These are phyloP conservation scores for Dalechampia spathulata DNA, from an alignment of 441 rosid genomes.

Conservation along the genomic window DNA sequence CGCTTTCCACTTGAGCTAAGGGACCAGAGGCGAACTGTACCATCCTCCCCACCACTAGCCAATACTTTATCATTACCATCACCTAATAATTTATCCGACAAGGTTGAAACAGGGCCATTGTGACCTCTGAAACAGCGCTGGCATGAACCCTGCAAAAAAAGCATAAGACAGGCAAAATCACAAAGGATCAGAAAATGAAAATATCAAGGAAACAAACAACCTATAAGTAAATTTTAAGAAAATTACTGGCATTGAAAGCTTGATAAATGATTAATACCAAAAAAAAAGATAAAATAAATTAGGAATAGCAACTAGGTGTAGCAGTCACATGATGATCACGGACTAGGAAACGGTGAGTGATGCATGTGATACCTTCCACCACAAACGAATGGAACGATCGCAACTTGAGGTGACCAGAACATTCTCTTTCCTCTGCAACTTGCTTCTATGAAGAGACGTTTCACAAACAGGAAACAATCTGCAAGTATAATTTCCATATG, in stretches of 20 bases:
- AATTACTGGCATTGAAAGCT: too few relatives aligned
- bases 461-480: constrained; percentile 44
- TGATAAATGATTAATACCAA: too few relatives aligned
- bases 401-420: constrained; percentile 50
- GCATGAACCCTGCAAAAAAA: constrained; percentile 42
- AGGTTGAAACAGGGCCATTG: constrained; percentile 41
- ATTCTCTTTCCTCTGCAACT: constrained; percentile 33
- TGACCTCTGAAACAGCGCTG: constrained; percentile 57
- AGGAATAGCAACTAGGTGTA: not conserved
- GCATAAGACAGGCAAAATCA: not conserved
- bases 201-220: not conserved
- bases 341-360: constrained; percentile 4
- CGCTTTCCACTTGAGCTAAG: constrained; percentile 47
- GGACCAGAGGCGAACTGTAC: constrained; percentile 67
- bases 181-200: not conserved
- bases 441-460: constrained; percentile 35
- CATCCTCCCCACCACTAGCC: constrained; percentile 76
- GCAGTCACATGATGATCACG: not conserved
- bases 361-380: constrained; percentile 58
- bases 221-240: too few relatives aligned
- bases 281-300: too few relatives aligned
- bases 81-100: constrained; percentile 59
- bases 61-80: constrained; percentile 33
- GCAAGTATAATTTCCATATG: constrained; percentile 13
- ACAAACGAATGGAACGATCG: constrained; percentile 59